These are phyloP conservation scores for Erythrobasidium yunnanense DNA, from an alignment of 768 basidiomycete genomes.

Conservation along the genomic window DNA sequence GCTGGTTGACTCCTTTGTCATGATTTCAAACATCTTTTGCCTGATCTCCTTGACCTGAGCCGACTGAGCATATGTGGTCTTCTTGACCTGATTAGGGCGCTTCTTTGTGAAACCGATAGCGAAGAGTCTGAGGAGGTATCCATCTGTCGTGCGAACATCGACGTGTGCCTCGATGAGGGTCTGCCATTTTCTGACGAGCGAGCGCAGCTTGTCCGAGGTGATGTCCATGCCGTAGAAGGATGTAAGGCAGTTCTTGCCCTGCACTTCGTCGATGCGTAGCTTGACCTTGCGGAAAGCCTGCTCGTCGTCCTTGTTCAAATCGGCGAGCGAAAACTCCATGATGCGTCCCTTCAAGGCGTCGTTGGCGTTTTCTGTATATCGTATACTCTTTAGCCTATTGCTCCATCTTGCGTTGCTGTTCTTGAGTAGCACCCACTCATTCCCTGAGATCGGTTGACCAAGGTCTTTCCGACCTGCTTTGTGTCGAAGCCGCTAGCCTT, in stretches of 20 bases:
- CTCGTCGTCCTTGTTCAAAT: conserved; percentile 99
- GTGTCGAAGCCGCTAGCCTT: conserved; percentile 96
- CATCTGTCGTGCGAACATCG: conserved; percentile 98
- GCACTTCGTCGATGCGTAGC: conserved; percentile 65
- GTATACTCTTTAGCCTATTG: conserved; percentile 7
- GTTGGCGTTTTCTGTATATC: conserved; percentile 76
- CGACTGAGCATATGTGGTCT: conserved; percentile 96
- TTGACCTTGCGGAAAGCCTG: conserved; percentile 99
- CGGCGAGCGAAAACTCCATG: conserved; percentile 87
- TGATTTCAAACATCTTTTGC: conserved; percentile 99
- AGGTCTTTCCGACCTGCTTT: conserved; percentile 93
- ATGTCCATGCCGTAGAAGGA: conserved; percentile 99
- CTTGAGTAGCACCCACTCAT: conserved; percentile 59
- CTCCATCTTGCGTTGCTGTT: background rate
- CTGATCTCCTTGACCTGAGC: conserved; percentile 93
- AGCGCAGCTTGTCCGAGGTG: conserved; percentile 98
- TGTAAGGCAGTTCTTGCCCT: conserved; percentile 98
- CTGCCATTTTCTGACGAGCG: conserved; percentile 99
- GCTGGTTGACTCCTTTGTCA: conserved; percentile 85
- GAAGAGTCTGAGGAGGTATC: conserved; percentile 97
- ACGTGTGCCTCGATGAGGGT: conserved; percentile 96
- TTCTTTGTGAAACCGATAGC: conserved; percentile 98
- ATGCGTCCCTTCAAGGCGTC: conserved; percentile 96
- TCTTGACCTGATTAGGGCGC: conserved; percentile 87
- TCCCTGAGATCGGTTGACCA: conserved; percentile 95